A percentile compares a stretch with the other conserved stretches of the same genome.
phyloP scores from a whole-genome alignment of 176 grass and related monocot genomes.

The Eragrostis curvula region DNA sequence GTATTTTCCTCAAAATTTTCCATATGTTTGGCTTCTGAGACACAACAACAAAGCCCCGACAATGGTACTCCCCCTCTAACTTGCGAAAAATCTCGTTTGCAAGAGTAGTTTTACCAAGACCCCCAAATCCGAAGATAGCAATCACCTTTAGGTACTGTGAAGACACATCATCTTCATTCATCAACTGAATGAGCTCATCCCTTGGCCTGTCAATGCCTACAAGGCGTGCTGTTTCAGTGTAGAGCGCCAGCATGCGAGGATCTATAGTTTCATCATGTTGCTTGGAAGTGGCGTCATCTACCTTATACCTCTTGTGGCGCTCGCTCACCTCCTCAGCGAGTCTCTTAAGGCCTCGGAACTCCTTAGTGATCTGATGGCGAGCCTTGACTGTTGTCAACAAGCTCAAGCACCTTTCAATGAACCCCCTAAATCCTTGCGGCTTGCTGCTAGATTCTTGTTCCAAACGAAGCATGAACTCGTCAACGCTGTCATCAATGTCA shows the following conservation, averaged over 20 bases:
- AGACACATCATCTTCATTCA: neutral
- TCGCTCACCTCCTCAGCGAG: neutral
- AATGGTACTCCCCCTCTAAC: slow-evolving; percentile 9
- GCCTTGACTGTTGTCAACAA: neutral
- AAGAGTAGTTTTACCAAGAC: slow-evolving; percentile 9
- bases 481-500: neutral
- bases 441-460: neutral
- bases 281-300: neutral
- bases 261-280: neutral
- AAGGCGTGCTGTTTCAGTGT: neutral
- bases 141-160: neutral
- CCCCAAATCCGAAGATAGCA: slow-evolving; percentile 4
- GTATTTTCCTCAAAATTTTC: neutral
- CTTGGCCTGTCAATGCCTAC: neutral
- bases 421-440: neutral
- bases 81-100: slow-evolving; percentile 11
- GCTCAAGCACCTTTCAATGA: neutral
- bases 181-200: slow-evolving; percentile 3
- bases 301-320: neutral
- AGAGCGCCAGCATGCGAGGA: neutral
- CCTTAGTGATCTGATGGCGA: slow-evolving; percentile 1
- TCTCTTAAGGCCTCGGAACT: neutral
- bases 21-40: slow-evolving; percentile 4
- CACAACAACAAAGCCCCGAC: neutral
- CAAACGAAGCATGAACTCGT: neutral